Percentiles rank a stretch among this genome's conserved stretches.
Evolutionary conservation across 1,284 basidiomycete genomes (phyloP).

Genomic region (Trichosporon faecale): DNA sequence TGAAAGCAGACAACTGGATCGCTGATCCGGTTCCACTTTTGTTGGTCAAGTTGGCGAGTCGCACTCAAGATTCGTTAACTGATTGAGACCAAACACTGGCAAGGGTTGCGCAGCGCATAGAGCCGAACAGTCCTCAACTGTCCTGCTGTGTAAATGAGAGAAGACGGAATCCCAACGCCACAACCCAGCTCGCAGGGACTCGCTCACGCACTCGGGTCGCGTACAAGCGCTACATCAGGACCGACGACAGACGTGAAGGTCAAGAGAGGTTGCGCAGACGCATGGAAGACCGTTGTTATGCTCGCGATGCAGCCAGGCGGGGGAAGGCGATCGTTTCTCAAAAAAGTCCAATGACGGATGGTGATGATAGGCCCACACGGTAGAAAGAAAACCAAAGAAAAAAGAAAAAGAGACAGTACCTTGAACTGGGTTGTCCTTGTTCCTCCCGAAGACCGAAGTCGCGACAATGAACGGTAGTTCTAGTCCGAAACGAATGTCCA

Average conservation of each 20-base stretch:
- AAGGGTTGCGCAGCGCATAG: conserved; percentile 6
- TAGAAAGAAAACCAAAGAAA: conserved; percentile 11
- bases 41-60: background rate
- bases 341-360: background rate
- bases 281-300: conserved; percentile 20
- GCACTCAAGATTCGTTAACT: conserved; percentile 10
- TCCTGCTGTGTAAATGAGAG: conserved; percentile 5
- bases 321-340: conserved; percentile 26
- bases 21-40: conserved; percentile 13
- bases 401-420: conserved; percentile 4
- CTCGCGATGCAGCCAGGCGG: conserved; percentile 32
- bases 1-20: conserved; percentile 12
- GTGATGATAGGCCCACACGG: conserved; percentile 11
- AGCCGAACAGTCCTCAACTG: conserved; percentile 8
- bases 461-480: conserved; percentile 8
- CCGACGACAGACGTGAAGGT: conserved; percentile 21
- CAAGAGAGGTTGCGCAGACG: conserved; percentile 17
- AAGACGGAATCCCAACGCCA: conserved; percentile 27
- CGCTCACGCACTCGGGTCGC: conserved; percentile 26
- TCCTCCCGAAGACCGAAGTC: background rate
- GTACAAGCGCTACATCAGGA: conserved; percentile 17
- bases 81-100: conserved; percentile 6
- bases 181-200: conserved; percentile 27
- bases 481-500: background rate
- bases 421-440: conserved; percentile 13